Percentiles rank a stretch among this genome's conserved stretches.
These are phyloP conservation scores for Acer saccharum DNA, from an alignment of 345 rosid species.

Conservation along the genomic window DNA sequence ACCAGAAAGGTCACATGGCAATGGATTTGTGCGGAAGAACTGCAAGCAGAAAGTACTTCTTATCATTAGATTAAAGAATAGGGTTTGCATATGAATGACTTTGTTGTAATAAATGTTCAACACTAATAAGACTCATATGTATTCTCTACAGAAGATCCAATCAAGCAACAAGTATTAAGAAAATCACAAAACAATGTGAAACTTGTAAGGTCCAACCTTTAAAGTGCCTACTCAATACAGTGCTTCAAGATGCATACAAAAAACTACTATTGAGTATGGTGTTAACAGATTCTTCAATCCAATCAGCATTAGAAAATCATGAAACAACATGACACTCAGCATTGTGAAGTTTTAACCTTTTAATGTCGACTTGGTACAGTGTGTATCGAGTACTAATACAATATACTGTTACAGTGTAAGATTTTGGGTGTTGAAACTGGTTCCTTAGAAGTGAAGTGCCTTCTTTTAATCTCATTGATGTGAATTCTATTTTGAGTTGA, in stretches of 20 bases:
- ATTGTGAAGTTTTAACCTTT: no score
- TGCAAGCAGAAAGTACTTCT: conserved; percentile 29
- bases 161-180: neutral
- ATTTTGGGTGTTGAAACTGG: no score
- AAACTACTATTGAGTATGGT: neutral
- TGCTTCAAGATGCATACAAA: neutral
- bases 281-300: neutral
- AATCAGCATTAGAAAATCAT: no score
- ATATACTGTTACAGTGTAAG: neutral
- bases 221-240: neutral
- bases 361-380: no score
- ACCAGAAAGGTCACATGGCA: conserved; percentile 58
- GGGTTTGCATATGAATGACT: neutral
- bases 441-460: no score
- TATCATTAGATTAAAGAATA: conserved; percentile 13
- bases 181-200: neutral
- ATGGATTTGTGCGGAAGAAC: conserved; percentile 54
- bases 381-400: no score
- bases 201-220: neutral
- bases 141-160: neutral
- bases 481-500: no score
- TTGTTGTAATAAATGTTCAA: neutral
- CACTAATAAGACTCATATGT: neutral
- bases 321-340: no score
- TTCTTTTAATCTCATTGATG: neutral